A percentile compares a stretch with the other conserved stretches of the same genome.
Conservation (phyloP, 2,329 filamentous ascomycete genomes). For the Colletotrichum coccodes region DNA sequence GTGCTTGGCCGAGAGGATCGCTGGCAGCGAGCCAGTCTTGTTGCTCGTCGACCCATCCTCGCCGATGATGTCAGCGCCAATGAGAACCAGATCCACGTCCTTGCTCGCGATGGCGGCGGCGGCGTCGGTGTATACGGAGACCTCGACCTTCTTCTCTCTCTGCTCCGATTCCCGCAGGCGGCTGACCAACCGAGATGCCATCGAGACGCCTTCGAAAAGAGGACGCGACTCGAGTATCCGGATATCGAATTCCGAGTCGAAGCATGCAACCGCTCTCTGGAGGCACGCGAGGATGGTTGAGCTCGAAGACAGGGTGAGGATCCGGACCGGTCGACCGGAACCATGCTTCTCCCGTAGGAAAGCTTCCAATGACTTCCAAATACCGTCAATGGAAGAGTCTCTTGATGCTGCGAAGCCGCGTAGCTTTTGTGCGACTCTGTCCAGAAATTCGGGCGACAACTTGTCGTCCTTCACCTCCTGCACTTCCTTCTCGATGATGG, state of each 20-base stretch:
- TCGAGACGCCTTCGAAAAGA: slow-evolving; percentile 70
- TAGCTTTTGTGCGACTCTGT: slow-evolving; percentile 28
- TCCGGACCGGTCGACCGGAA: slow-evolving; percentile 47
- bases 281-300: slow-evolving; percentile 67
- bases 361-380: slow-evolving; percentile 46
- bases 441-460: slow-evolving; percentile 28
- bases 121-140: slow-evolving; percentile 70
- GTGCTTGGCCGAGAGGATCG: slow-evolving; percentile 63
- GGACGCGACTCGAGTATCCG: slow-evolving; percentile 75
- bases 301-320: slow-evolving; percentile 71
- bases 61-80: slow-evolving; percentile 73
- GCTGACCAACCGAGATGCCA: slow-evolving; percentile 56
- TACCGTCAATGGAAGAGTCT: slow-evolving; percentile 40
- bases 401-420: slow-evolving; percentile 34
- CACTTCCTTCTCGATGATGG: slow-evolving; percentile 46
- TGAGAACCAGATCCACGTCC: slow-evolving; percentile 65
- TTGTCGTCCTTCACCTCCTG: slow-evolving; percentile 36
- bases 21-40: slow-evolving; percentile 72
- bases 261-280: slow-evolving; percentile 47
- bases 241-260: slow-evolving; percentile 58
- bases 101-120: slow-evolving; percentile 63
- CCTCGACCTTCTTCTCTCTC: slow-evolving; percentile 39
- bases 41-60: slow-evolving; percentile 69
- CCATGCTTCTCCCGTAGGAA: slow-evolving; percentile 42
- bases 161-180: slow-evolving; percentile 37